Base-by-base conservation (phyloP, 2,329 filamentous ascomycete genomes). In the Arthrobotrys conoides region DNA sequence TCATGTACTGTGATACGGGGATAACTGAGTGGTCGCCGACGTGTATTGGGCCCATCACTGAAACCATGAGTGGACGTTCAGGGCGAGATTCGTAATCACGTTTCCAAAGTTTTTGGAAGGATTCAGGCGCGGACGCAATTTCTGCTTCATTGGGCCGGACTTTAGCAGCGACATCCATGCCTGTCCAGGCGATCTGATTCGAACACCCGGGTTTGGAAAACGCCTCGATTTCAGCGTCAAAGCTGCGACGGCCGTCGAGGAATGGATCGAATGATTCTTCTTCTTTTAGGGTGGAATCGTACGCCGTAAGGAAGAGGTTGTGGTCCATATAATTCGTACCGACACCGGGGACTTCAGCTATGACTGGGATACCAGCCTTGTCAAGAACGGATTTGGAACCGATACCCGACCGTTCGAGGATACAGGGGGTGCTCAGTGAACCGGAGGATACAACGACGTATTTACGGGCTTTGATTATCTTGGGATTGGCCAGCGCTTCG, bases 161-260 rank as follows among this genome's bases (percentile, higher is more conserved):
- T 86, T 94, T 94, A 79, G 93, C 91, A 80, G 92, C 92, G 2
- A 91, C 91, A 0, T 94, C 92, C 80, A 94, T 93, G 78, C 91
- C 92, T 82, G 94, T 81, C 76, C 76, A 79, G 8, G 63, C 27
- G 24, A 71, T 66, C 14, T 69, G 55, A 6, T 61, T 67, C 22
- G 33, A 36, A 16, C 22, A 55, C 2, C 36, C 27, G 0, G 64
- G 22, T 33, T 59, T 44, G 0, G 88, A 88, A 0, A 91, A 84
- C 0, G 85, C 83, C 9, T 84, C 85, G 10, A 89, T 85, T 65
- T 90, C 89, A 12, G 83, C 82, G 3, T 88, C 85, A 0, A 87
- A 86, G 0, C 89, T 88, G 0, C 89, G 83, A 0, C 87, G 85
- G 3, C 88, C 87, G 30, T 85, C 85, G 0, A 88, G 81, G 6